These are phyloP conservation scores for Prunus armeniaca DNA, from an alignment of 306 rosid species.

Conservation along the genomic window DNA sequence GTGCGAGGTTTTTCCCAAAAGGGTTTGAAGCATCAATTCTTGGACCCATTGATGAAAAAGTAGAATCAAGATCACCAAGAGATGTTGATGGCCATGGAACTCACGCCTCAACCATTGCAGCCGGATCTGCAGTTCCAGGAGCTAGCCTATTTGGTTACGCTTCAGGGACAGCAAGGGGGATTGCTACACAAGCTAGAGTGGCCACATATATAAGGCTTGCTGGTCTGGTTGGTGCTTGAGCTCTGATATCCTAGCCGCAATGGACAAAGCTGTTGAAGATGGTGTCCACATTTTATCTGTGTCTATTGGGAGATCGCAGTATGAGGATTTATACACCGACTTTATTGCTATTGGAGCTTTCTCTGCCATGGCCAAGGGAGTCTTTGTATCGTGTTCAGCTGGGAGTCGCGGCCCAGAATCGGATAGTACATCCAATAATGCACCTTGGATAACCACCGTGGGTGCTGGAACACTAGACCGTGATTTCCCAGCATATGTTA, in stretches of 20 bases:
- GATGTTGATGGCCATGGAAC: slow-evolving; percentile 74
- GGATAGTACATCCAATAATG: slow-evolving; percentile 33
- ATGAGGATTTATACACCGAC: slow-evolving; percentile 36
- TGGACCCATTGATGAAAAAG: slow-evolving; percentile 37
- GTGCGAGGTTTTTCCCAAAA: slow-evolving; percentile 58
- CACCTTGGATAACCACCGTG: slow-evolving; percentile 67
- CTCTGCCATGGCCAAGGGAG: slow-evolving; percentile 53
- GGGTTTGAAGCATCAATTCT: slow-evolving; percentile 43
- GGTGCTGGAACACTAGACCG: slow-evolving; percentile 85
- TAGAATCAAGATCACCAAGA: slow-evolving; percentile 64
- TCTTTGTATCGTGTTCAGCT: slow-evolving; percentile 63
- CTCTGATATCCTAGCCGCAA: slow-evolving; percentile 61
- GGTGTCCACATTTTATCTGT: slow-evolving; percentile 60
- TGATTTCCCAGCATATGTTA: slow-evolving; percentile 56
- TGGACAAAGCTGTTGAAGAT: slow-evolving; percentile 65
- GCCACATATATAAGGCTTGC: slow-evolving; percentile 71
- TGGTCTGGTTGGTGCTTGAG: slow-evolving; percentile 52
- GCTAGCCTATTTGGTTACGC: slow-evolving; percentile 69
- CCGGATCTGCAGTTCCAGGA: slow-evolving; percentile 54
- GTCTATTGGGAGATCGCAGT: slow-evolving; percentile 52
- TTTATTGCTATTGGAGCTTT: slow-evolving; percentile 59
- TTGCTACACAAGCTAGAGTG: slow-evolving; percentile 63
- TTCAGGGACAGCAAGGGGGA: slow-evolving; percentile 66
- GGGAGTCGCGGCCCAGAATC: slow-evolving; percentile 57
- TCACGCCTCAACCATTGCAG: slow-evolving; percentile 71